Base-by-base conservation (phyloP, 768 basidiomycete genomes). In the Rhodotorula toruloides region DNA sequence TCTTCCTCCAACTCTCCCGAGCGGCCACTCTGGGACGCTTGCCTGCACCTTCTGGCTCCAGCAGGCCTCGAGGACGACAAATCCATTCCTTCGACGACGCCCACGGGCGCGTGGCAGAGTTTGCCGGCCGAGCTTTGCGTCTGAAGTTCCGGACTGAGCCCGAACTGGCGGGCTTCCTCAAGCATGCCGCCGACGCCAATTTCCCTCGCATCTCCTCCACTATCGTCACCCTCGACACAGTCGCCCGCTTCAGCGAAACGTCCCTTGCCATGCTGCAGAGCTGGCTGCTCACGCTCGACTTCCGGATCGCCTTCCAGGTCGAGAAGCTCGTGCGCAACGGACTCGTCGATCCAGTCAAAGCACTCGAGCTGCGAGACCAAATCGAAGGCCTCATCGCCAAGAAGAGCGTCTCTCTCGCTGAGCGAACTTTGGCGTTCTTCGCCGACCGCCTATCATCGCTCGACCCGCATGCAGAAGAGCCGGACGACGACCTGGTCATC, bases 221-320 rank as follows among this genome's bases (percentile, higher is more conserved):
- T 0, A n/a, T 31, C 8, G 14, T 54, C 25, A 34, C n/a, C 3
- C 27, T 43, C 21, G 32, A 22, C 1, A 3, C 39, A 14, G 21
- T 14, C 17, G 0, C 36, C n/a, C 39, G 61, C 9, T 37, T 2
- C 36, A 16, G 13, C 17, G 19, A 13, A 43, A 12, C 13, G 4
- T 27, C 27, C 3, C 34, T 61, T 22, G 52, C 44, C 12, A 32
- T 10, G n/a, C 27, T 67, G 2, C 32, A 42, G 17, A 43, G 34
- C 12, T 58, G 54, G 55, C 36, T 70, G 36, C 11, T 17, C 10
- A 4, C 19, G 1, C 49, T 70, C 34, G 52, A 55, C 43, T 14
- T 65, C 9, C 49, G 25, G 14, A 6, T 62, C 27, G 63, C 59
- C 0, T 70, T 70, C 42, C 63, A 70, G 40, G n/a, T 70, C 32